Evolutionary conservation across 805 yeast species (phyloP).

Genomic region (Schwanniomyces occidentalis): DNA sequence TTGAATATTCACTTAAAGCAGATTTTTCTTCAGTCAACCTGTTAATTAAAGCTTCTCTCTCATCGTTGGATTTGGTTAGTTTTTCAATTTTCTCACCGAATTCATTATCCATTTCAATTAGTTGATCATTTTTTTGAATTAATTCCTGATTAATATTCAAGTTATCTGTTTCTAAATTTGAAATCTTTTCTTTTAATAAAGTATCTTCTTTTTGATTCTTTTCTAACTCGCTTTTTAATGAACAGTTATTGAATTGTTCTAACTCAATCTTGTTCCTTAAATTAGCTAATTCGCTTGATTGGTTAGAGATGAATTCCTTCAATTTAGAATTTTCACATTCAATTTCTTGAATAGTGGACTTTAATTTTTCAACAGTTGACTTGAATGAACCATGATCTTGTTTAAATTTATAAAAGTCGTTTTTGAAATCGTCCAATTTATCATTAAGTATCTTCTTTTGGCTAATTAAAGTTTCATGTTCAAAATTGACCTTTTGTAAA

Average conservation of each 20-base stretch:
- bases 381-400: slow-evolving; percentile 7
- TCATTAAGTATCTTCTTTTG: slow-evolving; percentile 3
- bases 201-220: neutral
- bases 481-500: slow-evolving; percentile 2
- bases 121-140: neutral
- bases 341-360: slow-evolving; percentile 7
- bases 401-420: slow-evolving; percentile 11
- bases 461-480: slow-evolving; percentile 1
- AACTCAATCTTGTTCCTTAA: too few species aligned
- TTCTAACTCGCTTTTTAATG: neutral
- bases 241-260: too few species aligned
- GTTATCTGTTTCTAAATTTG: neutral
- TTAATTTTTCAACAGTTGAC: slow-evolving; percentile 2
- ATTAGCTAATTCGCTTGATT: neutral
- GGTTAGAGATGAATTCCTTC: slow-evolving; percentile 2
- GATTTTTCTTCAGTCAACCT: too few species aligned
- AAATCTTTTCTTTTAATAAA: neutral
- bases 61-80: too few species aligned
- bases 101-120: too few species aligned
- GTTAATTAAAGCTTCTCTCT: too few species aligned
- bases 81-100: too few species aligned
- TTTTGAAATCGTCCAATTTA: slow-evolving; percentile 9
- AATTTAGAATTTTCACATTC: slow-evolving; percentile 9
- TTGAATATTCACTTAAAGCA: too few species aligned
- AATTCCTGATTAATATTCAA: neutral